Base-by-base conservation (phyloP, 2,329 filamentous ascomycete genomes). In the Cryoendolithus antarcticus region DNA sequence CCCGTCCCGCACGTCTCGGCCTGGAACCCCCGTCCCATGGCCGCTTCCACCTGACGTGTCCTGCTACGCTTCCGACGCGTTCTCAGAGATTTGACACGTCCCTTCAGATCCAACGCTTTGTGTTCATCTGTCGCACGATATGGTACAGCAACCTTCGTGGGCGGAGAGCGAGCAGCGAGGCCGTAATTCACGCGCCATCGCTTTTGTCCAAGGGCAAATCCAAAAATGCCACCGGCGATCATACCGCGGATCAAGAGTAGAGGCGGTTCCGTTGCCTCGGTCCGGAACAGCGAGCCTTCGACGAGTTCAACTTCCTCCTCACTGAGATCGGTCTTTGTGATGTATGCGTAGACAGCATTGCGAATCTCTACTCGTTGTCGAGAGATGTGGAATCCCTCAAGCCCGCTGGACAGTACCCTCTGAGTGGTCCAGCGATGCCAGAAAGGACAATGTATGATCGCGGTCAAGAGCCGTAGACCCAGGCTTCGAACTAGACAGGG, bases 111-210 rank as follows among this genome's bases (percentile, higher is more conserved):
- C 15, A 19, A 19, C 15, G 15, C 15, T 19, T 19, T 19, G 15
- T 19, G 15, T 19, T 19, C 3, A 19, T 79, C 80, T 41, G 85
- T 83, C 0, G 76, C 75, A 8, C 72, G 65, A 35, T 70, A 85
- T 0, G 80, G 80, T 0, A 85, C 80, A 0, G 80, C 78, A 4
- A 82, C 69, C 12, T 40, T 44, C 2, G 51, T 55, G 2, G 45
- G 41, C 0, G 75, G 74, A 31, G 69, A 62, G 9, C 80, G 65
- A 0, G 44, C 34, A 40, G 62, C 54, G 0, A 66, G 45, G 0
- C 65, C 64, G 44, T 66, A 86, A 32, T 75, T 66, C 0, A 86
- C 79, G 21, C 79, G 77, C 72, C 72, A 83, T 3, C 75, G 61
- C 51, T 81, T 82, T 39, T 72, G 71, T 37, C 72, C 71, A 0